Percentiles rank a stretch among this genome's conserved stretches.
Conservation (phyloP, 768 basidiomycete genomes). For the Xanthoconium purpureum region DNA sequence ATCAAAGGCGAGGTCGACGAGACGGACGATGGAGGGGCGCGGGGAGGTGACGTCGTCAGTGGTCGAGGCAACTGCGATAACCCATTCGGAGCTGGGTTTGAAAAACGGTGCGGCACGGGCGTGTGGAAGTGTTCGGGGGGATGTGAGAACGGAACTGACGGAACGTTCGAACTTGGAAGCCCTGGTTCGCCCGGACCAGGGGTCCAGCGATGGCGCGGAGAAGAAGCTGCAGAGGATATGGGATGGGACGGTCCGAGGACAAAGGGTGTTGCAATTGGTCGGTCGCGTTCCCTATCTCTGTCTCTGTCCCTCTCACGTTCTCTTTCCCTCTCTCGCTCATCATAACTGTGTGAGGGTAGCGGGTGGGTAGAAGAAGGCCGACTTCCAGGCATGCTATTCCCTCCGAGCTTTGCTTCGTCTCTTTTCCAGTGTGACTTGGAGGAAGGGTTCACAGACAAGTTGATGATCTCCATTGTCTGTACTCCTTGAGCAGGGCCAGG, state of each 20-base stretch:
- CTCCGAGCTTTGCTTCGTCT: slow-evolving; percentile 30
- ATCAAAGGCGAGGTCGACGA: slow-evolving; percentile 19
- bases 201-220: slow-evolving; percentile 43
- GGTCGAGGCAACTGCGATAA: slow-evolving; percentile 20
- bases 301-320: slow-evolving; percentile 21
- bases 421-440: slow-evolving; percentile 40
- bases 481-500: slow-evolving; percentile 34
- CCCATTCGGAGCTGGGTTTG: slow-evolving; percentile 24
- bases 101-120: slow-evolving; percentile 28
- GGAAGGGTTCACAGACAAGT: slow-evolving; percentile 36
- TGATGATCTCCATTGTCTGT: slow-evolving; percentile 53
- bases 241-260: slow-evolving; percentile 47
- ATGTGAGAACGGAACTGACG: slow-evolving; percentile 26
- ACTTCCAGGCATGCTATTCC: slow-evolving; percentile 30
- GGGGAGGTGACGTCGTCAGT: slow-evolving; percentile 39
- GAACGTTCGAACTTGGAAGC: slow-evolving; percentile 30
- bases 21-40: slow-evolving; percentile 25
- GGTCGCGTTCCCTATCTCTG: slow-evolving; percentile 37
- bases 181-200: slow-evolving; percentile 25
- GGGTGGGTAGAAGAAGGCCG: slow-evolving; percentile 40
- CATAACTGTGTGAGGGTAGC: slow-evolving; percentile 24
- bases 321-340: slow-evolving; percentile 27
- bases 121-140: slow-evolving; percentile 29
- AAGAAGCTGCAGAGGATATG: slow-evolving; percentile 35
- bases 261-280: slow-evolving; percentile 53